Base-by-base conservation (phyloP, 345 rosid genomes). In the Gossypium thurberi region DNA sequence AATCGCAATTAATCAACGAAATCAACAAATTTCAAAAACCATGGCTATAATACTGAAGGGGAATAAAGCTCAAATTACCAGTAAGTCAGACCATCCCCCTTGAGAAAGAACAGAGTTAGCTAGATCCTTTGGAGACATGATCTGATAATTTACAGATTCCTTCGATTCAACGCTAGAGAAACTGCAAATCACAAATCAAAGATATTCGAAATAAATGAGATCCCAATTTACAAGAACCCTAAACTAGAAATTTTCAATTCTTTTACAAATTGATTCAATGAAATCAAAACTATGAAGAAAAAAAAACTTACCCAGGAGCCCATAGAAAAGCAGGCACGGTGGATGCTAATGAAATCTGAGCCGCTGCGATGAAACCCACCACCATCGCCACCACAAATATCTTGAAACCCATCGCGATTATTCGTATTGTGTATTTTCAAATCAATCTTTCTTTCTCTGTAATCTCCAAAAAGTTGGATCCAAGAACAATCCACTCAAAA, bases 241-340 rank as follows among this genome's bases (percentile, higher is more conserved):
- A 26, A 60, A 17, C 14, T 25, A 48, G n/a, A 44, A 43, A 6
- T 0, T 25, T 69, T 69, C 3, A 59, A 25, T 15, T 33, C 40
- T 46, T 3, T 20, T 25, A 59, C 0, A 17, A 4, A 26, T 25
- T 8, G n/a, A 53, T 33, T 11, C 17, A 53, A 44, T 21, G 10
- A 21, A 65, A 43, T 44, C 11, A 12, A 60, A 72, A 43, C 51
- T 13, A 65, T 81, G 28, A 79, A 83, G 52, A 74, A 55, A 43
- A 44, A 50, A 26, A 15, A 68, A 15, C 10, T 50, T 50, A 68
- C 71, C 8, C 25, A 4, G 92, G 87, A 74, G 96, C 89, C 98
- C 98, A 95, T 14, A 95, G 80, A 73, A 92, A 86, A 74, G 97
- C 98, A 23, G 98, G 94, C 28, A 81, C 89, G 2, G 92, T 83